Evolutionary conservation across 2,329 filamentous ascomycete genomes (phyloP), one percentile per base, ranked within the genome.

Genomic region (Alternaria brassicicola): DNA sequence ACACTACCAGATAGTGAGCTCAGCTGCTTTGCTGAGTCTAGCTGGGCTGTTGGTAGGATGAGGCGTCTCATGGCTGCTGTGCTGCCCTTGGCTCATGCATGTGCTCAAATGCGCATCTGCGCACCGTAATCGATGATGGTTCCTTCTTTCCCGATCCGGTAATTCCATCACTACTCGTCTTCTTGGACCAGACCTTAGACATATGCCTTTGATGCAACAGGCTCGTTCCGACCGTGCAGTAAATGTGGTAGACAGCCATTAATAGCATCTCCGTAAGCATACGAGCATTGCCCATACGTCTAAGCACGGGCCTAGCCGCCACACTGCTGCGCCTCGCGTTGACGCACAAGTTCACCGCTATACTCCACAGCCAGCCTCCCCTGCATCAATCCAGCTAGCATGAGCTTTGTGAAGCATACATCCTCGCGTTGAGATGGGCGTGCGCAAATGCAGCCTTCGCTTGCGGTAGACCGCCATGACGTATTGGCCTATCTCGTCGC

Each of bases 401-500:
- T 65, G 62, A 63, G 54, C 70, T 59, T 59, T 61, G 56, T 57
- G 55, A 63, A 63, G 48, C 41, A 57, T 35, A 59, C 62, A 63
- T 64, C 60, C 65, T 67, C 65, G 66, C 68, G 62, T 67, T 74
- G 67, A 70, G 64, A 71, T 72, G 72, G 63, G 64, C 66, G 62
- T 65, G 75, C 68, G 69, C 73, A 71, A 67, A 76, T 76, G 75
- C 68, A 72, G 72, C 68, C 59, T 68, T 69, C 69, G 67, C 67
- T 70, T 71, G 70, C 57, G 66, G 67, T 72, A 76, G 70, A 73
- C 72, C 72, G 76, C 75, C 75, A 78, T 78, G 83, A 96, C 95
- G 92, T 96, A 96, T 85, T 96, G 92, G 92, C 92, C 92, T 73
- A 86, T 93, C 78, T 91, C 90, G 78, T 91, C 91, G 76, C 91